These are phyloP conservation scores for Leccinum fallax DNA, from an alignment of 1,284 basidiomycete species.

Conservation along the genomic window DNA sequence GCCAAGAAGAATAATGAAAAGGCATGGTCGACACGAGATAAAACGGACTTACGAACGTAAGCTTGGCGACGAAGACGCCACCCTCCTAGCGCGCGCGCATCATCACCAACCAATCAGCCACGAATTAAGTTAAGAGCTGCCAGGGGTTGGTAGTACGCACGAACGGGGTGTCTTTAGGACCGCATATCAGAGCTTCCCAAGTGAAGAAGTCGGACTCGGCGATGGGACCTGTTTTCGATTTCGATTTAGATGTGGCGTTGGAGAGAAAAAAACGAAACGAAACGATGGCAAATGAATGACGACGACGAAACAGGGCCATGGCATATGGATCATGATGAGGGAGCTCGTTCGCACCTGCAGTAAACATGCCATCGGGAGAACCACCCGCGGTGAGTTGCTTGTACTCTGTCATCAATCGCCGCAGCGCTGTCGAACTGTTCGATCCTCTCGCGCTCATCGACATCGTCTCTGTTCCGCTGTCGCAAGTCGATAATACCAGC, in stretches of 20 bases:
- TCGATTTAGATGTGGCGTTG: not conserved
- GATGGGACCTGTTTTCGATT: constrained; percentile 65
- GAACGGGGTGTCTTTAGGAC: constrained; percentile 97
- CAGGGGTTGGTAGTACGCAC: constrained; percentile 41
- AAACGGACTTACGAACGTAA: constrained; percentile 78
- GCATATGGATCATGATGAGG: too few relatives aligned
- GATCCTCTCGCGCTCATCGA: constrained; percentile 44
- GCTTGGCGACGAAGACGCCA: constrained; percentile 91
- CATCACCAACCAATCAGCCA: not conserved
- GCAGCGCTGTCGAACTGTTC: constrained; percentile 63
- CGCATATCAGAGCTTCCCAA: constrained; percentile 97
- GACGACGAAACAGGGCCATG: not conserved
- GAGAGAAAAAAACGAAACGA: not conserved
- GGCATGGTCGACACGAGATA: not conserved
- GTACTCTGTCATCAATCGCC: constrained; percentile 92
- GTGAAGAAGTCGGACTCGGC: constrained; percentile 96
- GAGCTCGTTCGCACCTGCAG: constrained; percentile 62
- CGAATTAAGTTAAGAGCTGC: not conserved
- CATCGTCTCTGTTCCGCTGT: not conserved
- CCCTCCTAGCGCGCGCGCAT: constrained; percentile 65
- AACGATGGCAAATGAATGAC: not conserved
- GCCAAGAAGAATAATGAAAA: not conserved
- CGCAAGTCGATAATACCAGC: not conserved
- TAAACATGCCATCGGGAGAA: constrained; percentile 91
- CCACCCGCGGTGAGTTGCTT: constrained; percentile 80